phyloP scores from a whole-genome alignment of 2,329 filamentous ascomycete species.

The Ambrosiella cleistominuta region DNA sequence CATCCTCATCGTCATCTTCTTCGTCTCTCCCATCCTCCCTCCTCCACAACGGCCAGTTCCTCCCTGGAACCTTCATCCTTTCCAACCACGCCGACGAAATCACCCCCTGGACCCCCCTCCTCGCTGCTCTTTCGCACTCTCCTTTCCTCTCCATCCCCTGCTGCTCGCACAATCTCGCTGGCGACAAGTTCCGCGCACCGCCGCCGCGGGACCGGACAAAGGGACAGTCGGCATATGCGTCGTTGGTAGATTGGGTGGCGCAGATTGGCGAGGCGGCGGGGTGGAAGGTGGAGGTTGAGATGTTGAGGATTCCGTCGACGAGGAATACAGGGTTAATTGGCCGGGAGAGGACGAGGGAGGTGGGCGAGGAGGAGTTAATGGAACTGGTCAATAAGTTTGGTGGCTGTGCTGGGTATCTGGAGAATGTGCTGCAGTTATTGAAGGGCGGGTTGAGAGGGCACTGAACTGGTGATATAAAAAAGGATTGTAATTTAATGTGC shows the following conservation, averaged over 20 bases:
- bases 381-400: conserved; percentile 33
- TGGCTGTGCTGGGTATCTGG: conserved; percentile 38
- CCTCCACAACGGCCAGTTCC: conserved; percentile 48
- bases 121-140: conserved; percentile 56
- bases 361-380: conserved; percentile 23
- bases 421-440: conserved; percentile 45
- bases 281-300: conserved; percentile 63
- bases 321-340: conserved; percentile 72
- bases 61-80: conserved; percentile 67
- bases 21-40: not conserved
- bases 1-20: conserved; percentile 12
- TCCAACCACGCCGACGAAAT: conserved; percentile 96
- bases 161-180: conserved; percentile 76
- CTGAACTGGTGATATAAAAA: conserved; percentile 14
- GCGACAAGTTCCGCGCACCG: conserved; percentile 53
- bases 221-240: conserved; percentile 53
- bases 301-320: conserved; percentile 82
- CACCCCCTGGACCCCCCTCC: conserved; percentile 84
- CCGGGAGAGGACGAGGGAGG: conserved; percentile 20
- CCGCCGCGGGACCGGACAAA: conserved; percentile 28
- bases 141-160: conserved; percentile 91
- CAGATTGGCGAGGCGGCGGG: conserved; percentile 54
- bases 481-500: not conserved
- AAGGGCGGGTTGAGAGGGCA: conserved; percentile 27
- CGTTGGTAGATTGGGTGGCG: conserved; percentile 62